A percentile compares a stretch with the other conserved stretches of the same genome.
phyloP scores from a whole-genome alignment of 2,329 filamentous ascomycete genomes.

The Epichloe baconii region DNA sequence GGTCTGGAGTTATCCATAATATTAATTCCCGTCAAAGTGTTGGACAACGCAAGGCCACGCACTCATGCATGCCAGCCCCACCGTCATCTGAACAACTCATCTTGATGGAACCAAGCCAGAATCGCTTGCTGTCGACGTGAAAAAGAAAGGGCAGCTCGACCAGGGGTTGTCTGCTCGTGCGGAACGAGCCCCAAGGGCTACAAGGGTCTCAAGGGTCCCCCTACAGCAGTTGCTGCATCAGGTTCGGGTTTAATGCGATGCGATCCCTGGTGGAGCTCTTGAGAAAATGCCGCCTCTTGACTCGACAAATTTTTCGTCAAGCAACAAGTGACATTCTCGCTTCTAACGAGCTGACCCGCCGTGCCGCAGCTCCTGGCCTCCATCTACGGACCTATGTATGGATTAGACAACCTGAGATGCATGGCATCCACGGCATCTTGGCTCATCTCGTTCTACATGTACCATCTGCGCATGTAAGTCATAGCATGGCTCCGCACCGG shows the following conservation, averaged over 20 bases:
- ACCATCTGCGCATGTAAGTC: constrained; percentile 1
- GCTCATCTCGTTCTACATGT: background rate
- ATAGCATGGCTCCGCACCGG: background rate
- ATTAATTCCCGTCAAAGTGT: background rate
- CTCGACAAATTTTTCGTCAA: background rate
- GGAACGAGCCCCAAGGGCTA: background rate
- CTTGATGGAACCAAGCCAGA: background rate
- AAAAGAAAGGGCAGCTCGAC: background rate
- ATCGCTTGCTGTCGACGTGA: background rate
- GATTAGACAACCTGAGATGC: background rate
- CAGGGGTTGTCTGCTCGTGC: background rate
- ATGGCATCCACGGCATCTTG: constrained; percentile 6
- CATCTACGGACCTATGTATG: no score
- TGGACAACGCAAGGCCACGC: constrained; percentile 17
- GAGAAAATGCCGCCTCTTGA: background rate
- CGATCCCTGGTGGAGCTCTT: constrained; percentile 1
- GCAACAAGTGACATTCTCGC: background rate
- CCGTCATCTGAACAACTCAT: constrained; percentile 2
- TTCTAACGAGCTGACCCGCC: constrained; percentile 6
- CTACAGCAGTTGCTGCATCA: background rate
- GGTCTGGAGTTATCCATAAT: no score
- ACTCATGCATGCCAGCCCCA: constrained; percentile 14
- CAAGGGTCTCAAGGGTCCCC: background rate
- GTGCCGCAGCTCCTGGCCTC: constrained; percentile 1
- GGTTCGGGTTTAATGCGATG: constrained; percentile 2